Evolutionary conservation across 805 yeast species (phyloP).

Genomic region (Candida germanica): DNA sequence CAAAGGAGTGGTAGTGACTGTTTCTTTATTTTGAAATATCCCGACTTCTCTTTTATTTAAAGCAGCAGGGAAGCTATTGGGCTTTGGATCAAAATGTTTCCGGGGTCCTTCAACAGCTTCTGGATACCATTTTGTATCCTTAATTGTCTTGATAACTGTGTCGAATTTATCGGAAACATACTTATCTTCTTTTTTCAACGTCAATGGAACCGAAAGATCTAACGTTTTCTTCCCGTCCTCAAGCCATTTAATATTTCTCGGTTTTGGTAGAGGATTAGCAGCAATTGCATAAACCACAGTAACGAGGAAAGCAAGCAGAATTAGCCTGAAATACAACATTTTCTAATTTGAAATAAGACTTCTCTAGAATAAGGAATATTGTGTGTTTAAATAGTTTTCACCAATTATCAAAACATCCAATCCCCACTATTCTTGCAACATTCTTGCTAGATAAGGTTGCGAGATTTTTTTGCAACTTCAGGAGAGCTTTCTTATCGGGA

Average conservation of each 20-base stretch:
- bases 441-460: too few relatives aligned
- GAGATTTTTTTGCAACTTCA: too few relatives aligned
- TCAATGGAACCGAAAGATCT: background rate
- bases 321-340: too few relatives aligned
- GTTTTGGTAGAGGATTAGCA: constrained; percentile 22
- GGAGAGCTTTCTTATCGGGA: too few relatives aligned
- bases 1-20: background rate
- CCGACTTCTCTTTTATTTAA: background rate
- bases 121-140: constrained; percentile 32
- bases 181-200: background rate
- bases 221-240: constrained; percentile 8
- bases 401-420: too few relatives aligned
- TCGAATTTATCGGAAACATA: constrained; percentile 5
- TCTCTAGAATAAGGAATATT: too few relatives aligned
- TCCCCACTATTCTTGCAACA: too few relatives aligned
- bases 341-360: too few relatives aligned
- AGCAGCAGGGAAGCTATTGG: background rate
- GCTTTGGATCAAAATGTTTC: background rate
- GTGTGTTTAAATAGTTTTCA: too few relatives aligned
- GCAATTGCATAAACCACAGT: background rate
- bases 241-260: constrained; percentile 7
- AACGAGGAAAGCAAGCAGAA: too few relatives aligned
- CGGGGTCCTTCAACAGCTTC: constrained; percentile 26
- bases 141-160: constrained; percentile 12
- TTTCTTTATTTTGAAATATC: too few relatives aligned